Evolutionary conservation across 345 rosid genomes (phyloP), one percentile per base, ranked within the genome.

Genomic region (Sapria himalayana): DNA sequence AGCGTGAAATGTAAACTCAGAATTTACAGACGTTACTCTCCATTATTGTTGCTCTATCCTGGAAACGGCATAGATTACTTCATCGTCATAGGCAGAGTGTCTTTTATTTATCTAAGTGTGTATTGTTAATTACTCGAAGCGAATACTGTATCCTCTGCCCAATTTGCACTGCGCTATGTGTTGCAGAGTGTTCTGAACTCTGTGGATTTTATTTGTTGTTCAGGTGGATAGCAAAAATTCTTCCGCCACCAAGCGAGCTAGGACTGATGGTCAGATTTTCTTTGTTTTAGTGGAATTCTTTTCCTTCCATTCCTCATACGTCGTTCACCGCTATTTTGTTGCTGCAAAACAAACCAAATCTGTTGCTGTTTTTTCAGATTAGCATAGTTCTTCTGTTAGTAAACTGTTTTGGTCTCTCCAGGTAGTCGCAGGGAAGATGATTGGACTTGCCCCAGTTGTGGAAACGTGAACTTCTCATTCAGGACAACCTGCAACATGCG

Each of bases 381-480:
- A 4, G n/a, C n/a, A n/a, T n/a, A n/a, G n/a, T n/a, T n/a, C n/a
- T n/a, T n/a, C n/a, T 29, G 11, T 9, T 32, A 27, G 13, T 13
- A 14, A 21, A 23, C 15, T 22, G 13, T 33, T 15, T 37, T 43
- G 50, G 25, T 19, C 22, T 48, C 25, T 41, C 33, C 46, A 91
- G 99, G 99, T 20, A 75, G 99, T 38, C 86, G 99, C 2, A 77
- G 99, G 65, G 99, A 91, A 49, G 95, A 91, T 63, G 99, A 91
- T 49, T 91, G 95, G 99, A 84, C 93, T 21, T 89, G 95, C 37
- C 95, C 95, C 2, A 89, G 93, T 46, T 89, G 99, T 50, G 93
- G 86, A 46, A 89, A 89, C 58, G 98, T 79, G 51, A 89, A 89
- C 39, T 89, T 89, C 56, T 82, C 98, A 1, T 89, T 89, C 43